Percentiles rank a stretch among this genome's conserved stretches.
These are phyloP conservation scores for Zoysia japonica DNA, from an alignment of 176 grass and related monocot genomes.

Conservation along the genomic window DNA sequence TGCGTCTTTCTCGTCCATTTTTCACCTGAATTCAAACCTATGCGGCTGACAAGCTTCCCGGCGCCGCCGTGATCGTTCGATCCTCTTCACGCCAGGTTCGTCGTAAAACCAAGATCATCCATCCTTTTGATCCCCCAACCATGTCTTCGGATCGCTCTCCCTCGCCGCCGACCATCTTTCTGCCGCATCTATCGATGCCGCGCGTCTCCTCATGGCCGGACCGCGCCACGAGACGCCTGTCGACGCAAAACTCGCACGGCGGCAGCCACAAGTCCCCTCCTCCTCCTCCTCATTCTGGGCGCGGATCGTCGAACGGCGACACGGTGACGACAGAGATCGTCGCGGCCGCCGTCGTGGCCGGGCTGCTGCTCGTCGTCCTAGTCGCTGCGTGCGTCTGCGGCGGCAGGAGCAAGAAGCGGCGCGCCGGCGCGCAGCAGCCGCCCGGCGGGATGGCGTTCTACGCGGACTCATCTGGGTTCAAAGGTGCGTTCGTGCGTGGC, in stretches of 20 bases:
- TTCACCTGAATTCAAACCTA: too few relatives aligned
- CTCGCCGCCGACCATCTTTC: background rate
- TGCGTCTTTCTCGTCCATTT: too few relatives aligned
- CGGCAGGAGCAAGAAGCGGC: slow-evolving; percentile 18
- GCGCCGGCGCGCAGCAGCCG: background rate
- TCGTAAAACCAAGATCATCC: background rate
- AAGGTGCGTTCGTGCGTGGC: slow-evolving; percentile 18
- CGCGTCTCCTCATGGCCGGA: background rate
- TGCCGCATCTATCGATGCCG: background rate
- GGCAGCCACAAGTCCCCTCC: background rate
- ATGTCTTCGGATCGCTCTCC: slow-evolving; percentile 3
- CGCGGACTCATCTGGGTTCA: slow-evolving; percentile 47
- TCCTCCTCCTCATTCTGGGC: background rate
- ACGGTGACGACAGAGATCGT: background rate
- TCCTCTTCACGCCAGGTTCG: too few relatives aligned
- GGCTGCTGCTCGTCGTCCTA: slow-evolving; percentile 29
- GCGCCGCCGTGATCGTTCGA: too few relatives aligned
- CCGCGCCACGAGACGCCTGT: slow-evolving; percentile 10
- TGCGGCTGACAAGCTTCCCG: too few relatives aligned
- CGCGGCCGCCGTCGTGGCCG: slow-evolving; percentile 14
- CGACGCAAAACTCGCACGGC: background rate
- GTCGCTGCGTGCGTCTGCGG: slow-evolving; percentile 33
- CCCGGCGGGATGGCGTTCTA: slow-evolving; percentile 44
- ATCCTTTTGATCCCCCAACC: background rate
- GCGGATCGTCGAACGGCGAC: background rate